Evolutionary conservation across 768 basidiomycete genomes (phyloP).

Genomic region (Neoboletus magnificus): DNA sequence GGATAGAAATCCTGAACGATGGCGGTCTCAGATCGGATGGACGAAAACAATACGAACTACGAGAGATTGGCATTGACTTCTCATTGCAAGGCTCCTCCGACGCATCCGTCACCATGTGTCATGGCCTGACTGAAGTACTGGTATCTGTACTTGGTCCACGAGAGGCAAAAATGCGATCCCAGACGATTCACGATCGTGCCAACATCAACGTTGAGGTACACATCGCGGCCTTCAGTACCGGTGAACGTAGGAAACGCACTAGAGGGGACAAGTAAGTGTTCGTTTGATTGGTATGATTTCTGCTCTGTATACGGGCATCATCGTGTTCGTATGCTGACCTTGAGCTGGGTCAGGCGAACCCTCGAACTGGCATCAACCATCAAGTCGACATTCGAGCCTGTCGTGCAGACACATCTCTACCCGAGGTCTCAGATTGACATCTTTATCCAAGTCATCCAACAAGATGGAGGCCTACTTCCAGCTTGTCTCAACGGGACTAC

Average conservation of each 20-base stretch:
- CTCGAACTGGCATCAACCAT: conserved; percentile 84
- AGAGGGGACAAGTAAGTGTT: conserved; percentile 82
- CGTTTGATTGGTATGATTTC: background rate
- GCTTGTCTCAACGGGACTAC: conserved; percentile 95
- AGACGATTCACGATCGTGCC: conserved; percentile 83
- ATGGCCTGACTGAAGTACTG: conserved; percentile 87
- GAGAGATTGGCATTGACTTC: conserved; percentile 77
- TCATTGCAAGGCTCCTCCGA: conserved; percentile 74
- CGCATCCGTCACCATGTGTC: conserved; percentile 78
- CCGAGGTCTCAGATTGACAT: conserved; percentile 95
- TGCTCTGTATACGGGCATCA: background rate
- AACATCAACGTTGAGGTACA: conserved; percentile 86
- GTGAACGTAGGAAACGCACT: conserved; percentile 70
- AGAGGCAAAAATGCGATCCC: conserved; percentile 78
- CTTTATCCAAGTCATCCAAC: conserved; percentile 87
- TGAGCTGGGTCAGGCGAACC: conserved; percentile 56
- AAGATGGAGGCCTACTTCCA: conserved; percentile 89
- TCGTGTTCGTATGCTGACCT: background rate
- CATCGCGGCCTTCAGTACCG: conserved; percentile 83
- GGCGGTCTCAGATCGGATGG: conserved; percentile 91
- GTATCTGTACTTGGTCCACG: conserved; percentile 91
- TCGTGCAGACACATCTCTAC: conserved; percentile 86
- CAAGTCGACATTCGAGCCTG: conserved; percentile 94
- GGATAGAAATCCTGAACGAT: conserved; percentile 77
- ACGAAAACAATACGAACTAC: conserved; percentile 86